Percentiles rank a stretch among this genome's conserved stretches.
Evolutionary conservation across 768 basidiomycete species (phyloP).

Genomic region (Mycena belliarum): DNA sequence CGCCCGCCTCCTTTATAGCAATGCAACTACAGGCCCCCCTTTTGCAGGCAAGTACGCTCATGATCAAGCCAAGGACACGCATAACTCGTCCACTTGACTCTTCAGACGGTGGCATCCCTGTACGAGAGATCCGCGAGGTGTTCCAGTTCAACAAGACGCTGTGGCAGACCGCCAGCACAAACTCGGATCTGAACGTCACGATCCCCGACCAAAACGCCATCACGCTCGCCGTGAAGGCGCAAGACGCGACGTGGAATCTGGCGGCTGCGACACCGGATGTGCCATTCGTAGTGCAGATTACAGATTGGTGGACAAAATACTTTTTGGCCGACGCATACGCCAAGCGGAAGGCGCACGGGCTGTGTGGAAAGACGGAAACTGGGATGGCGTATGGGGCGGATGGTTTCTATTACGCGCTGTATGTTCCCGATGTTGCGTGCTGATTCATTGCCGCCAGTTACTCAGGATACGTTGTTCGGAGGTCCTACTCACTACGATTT

Average conservation of each 20-base stretch:
- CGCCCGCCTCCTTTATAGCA: conserved; percentile 9
- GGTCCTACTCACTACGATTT: conserved; percentile 9
- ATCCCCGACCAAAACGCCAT: conserved; percentile 10
- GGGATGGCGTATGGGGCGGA: conserved; percentile 16
- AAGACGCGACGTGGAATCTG: conserved; percentile 13
- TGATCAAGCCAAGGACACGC: background rate
- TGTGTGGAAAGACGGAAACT: conserved; percentile 4
- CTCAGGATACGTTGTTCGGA: conserved; percentile 9
- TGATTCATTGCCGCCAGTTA: background rate
- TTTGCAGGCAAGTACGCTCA: background rate
- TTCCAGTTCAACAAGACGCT: conserved; percentile 12
- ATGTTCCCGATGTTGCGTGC: background rate
- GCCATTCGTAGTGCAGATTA: conserved; percentile 12
- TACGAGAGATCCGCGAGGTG: background rate
- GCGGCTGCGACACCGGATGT: conserved; percentile 5
- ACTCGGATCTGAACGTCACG: conserved; percentile 2
- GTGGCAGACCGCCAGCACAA: conserved; percentile 12
- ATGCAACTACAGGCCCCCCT: conserved; percentile 2
- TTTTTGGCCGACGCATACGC: conserved; percentile 5
- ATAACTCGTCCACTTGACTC: background rate
- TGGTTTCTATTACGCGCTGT: conserved; percentile 1
- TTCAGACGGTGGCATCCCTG: background rate
- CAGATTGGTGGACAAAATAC: conserved; percentile 17
- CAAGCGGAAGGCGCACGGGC: conserved; percentile 7
- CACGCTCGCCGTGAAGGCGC: conserved; percentile 6